Base-by-base conservation (phyloP, 495 filamentous ascomycete species). In the Rhypophila decipiens region DNA sequence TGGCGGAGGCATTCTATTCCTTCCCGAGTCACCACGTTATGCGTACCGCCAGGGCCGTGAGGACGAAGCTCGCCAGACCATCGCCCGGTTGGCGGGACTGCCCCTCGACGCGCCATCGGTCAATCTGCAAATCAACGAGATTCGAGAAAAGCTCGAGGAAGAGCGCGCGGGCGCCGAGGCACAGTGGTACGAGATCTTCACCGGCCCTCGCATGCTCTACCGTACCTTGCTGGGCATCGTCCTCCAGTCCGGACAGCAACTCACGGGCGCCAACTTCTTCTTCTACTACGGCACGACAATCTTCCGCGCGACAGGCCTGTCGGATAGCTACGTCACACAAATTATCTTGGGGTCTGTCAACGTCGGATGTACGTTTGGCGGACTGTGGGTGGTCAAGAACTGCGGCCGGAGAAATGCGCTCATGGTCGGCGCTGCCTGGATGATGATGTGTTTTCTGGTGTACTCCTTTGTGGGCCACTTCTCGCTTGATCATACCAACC, bases 211-310 rank as follows among this genome's bases (percentile, higher is more conserved):
- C 49, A 88, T 89, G 85, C 60, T 82, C 27, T 84, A 87, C 68
- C 79, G 87, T 46, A 84, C 80, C 1, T 20, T 79, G 17, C 72
- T 90, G 1, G 87, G 85, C 23, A 76, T 89, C 27, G 66, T 73
- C 24, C 71, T 93, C 5, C 86, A 90, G 64, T 78, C 80, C 9
- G 73, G 86, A 22, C 86, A 89, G 60, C 86, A 79, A 61, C 69
- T 85, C 12, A 83, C 82, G 27, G 82, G 83, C 42, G 84, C 81
- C 49, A 89, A 88, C 65, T 90, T 85, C 70, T 83, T 87, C 67
- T 88, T 90, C 71, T 88, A 88, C 68, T 90, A 86, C 61, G 84
- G 85, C 39, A 86, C 84, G 52, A 78, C 70, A 42, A 82, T 86
- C 66, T 90, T 90, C 69, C 53, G 68, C 20, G 77, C 82, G 27